Evolutionary conservation across 768 basidiomycete genomes (phyloP).

Genomic region (Tricholoma terreum): DNA sequence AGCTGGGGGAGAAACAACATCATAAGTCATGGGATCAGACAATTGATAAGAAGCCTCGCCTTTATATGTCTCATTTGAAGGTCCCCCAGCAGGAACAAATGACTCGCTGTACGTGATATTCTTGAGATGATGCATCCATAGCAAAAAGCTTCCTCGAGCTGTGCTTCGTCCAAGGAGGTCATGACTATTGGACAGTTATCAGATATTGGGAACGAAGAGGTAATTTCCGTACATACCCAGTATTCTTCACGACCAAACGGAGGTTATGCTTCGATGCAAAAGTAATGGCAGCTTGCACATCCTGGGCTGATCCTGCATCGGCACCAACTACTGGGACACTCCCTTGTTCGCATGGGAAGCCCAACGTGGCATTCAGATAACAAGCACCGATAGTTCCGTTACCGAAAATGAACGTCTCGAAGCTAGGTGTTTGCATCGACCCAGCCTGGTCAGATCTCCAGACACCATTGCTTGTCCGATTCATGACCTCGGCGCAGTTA

Average conservation of each 20-base stretch:
- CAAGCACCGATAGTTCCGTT: too few species aligned
- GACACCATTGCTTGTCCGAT: constrained; percentile 27
- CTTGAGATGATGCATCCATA: constrained; percentile 39
- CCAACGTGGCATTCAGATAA: constrained; percentile 42
- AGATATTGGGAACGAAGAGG: not conserved
- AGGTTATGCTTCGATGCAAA: constrained; percentile 37
- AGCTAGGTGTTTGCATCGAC: constrained; percentile 32
- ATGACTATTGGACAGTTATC: constrained; percentile 27
- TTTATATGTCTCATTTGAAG: constrained; percentile 14
- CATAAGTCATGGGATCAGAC: too few species aligned
- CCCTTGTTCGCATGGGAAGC: constrained; percentile 41
- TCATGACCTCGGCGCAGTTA: constrained; percentile 33
- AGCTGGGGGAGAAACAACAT: too few species aligned
- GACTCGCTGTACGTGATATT: constrained; percentile 27
- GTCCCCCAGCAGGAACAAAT: constrained; percentile 33
- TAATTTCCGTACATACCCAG: constrained; percentile 20
- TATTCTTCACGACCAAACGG: constrained; percentile 35
- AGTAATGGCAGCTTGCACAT: constrained; percentile 38
- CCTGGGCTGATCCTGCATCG: constrained; percentile 34
- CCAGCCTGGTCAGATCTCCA: constrained; percentile 43
- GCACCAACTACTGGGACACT: constrained; percentile 40
- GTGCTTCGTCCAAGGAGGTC: constrained; percentile 45
- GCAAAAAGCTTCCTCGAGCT: constrained; percentile 35
- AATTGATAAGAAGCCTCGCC: constrained; percentile 6
- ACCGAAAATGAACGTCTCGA: too few species aligned